These are phyloP conservation scores for Ramicandelaber brevisporus DNA, from an alignment of 192 early-diverging fungal genomes.

Conservation along the genomic window DNA sequence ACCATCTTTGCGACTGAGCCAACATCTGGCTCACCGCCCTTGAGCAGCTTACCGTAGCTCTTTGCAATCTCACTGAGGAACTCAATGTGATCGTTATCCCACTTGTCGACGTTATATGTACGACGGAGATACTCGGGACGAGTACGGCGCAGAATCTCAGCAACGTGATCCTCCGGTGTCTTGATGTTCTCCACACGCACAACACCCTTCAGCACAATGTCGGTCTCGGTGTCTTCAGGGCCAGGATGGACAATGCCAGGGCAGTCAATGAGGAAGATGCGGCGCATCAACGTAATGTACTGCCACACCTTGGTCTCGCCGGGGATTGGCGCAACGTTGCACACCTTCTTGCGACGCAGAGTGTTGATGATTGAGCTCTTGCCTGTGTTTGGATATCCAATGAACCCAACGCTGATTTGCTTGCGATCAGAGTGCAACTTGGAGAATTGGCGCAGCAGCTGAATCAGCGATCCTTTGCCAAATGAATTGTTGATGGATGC, in stretches of 20 bases:
- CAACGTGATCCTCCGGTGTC: constrained; percentile 76
- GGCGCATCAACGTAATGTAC: constrained; percentile 95
- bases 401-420: constrained; percentile 94
- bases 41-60: constrained; percentile 71
- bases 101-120: constrained; percentile 73
- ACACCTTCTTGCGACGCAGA: constrained; percentile 82
- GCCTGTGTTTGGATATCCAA: constrained; percentile 95
- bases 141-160: constrained; percentile 52
- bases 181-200: constrained; percentile 79
- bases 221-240: constrained; percentile 67
- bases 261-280: constrained; percentile 97
- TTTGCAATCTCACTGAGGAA: constrained; percentile 75
- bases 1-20: constrained; percentile 85
- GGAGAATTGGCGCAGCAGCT: constrained; percentile 92
- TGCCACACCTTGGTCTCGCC: constrained; percentile 99
- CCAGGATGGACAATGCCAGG: constrained; percentile 88
- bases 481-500: constrained; percentile 97
- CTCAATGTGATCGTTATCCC: constrained; percentile 59
- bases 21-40: constrained; percentile 90
- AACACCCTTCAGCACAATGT: constrained; percentile 92
- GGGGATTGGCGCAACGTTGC: constrained; percentile 92
- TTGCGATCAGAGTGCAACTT: constrained; percentile 88
- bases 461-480: constrained; percentile 91
- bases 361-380: constrained; percentile 99
- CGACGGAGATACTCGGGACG: constrained; percentile 73